A percentile compares a stretch with the other conserved stretches of the same genome.
These are phyloP conservation scores for Skeletonema grethae DNA, from an alignment of 108 stramenopile species.

Conservation along the genomic window DNA sequence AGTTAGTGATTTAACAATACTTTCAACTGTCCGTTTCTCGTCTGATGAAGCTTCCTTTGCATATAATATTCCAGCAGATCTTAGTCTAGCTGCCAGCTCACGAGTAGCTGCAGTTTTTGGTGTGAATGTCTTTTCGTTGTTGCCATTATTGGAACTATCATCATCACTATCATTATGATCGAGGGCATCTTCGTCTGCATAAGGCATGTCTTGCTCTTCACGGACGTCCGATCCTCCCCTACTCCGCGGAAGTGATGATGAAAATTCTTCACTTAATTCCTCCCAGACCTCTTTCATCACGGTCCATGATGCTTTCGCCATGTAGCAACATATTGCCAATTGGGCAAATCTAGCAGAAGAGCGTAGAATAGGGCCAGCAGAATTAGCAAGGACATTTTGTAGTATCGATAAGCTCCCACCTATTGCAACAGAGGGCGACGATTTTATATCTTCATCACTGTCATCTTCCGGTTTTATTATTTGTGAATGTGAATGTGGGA, in stretches of 20 bases:
- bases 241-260: neutral
- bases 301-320: slow-evolving; percentile 27
- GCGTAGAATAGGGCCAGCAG: slow-evolving; percentile 21
- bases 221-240: slow-evolving; percentile 17
- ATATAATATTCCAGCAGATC: slow-evolving; percentile 35
- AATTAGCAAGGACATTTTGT: slow-evolving; percentile 10
- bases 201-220: slow-evolving; percentile 53
- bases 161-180: slow-evolving; percentile 1
- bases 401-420: slow-evolving; percentile 3
- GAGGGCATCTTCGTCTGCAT: slow-evolving; percentile 16
- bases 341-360: slow-evolving; percentile 19
- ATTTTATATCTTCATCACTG: neutral
- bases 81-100: slow-evolving; percentile 29
- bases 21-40: slow-evolving; percentile 21
- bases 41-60: slow-evolving; percentile 13
- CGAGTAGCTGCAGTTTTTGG: slow-evolving; percentile 27
- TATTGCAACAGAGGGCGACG: neutral
- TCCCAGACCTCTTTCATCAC: slow-evolving; percentile 44
- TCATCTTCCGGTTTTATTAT: neutral
- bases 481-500: neutral
- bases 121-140: neutral
- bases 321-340: slow-evolving; percentile 23
- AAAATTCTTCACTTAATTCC: slow-evolving; percentile 32
- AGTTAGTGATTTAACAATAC: slow-evolving; percentile 37
- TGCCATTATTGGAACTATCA: neutral